Conservation (phyloP, 108 stramenopile species). For the Cyclotella atomus region DNA sequence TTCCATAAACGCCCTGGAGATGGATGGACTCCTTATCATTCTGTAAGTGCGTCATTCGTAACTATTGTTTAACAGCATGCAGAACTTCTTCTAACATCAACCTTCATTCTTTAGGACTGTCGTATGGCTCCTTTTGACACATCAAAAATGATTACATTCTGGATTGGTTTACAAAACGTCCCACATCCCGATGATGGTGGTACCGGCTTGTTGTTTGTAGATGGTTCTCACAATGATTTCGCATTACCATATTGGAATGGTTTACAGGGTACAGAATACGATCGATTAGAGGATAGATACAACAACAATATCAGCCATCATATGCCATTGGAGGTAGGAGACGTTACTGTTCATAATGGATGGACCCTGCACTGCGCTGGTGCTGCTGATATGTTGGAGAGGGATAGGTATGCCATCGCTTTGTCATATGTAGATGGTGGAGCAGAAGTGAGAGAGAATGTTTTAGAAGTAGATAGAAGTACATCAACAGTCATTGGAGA, state of each 20-base stretch:
- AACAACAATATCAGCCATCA: conserved; percentile 52
- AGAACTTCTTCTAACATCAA: background rate
- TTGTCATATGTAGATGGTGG: conserved; percentile 80
- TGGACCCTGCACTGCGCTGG: conserved; percentile 89
- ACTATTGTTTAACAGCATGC: background rate
- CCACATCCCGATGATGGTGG: conserved; percentile 56
- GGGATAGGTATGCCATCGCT: conserved; percentile 78
- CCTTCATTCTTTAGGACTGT: conserved; percentile 48
- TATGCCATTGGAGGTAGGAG: conserved; percentile 78
- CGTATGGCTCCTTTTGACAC: conserved; percentile 92
- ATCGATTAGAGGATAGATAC: conserved; percentile 68
- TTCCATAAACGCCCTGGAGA: conserved; percentile 81
- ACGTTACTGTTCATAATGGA: conserved; percentile 82
- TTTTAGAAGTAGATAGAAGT: background rate
- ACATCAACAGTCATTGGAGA: conserved; percentile 52
- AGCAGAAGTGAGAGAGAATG: conserved; percentile 76
- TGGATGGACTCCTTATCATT: conserved; percentile 89
- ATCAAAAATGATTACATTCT: conserved; percentile 83
- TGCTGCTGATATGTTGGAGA: conserved; percentile 34
- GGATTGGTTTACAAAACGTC: conserved; percentile 80
- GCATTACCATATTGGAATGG: conserved; percentile 89
- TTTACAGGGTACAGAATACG: conserved; percentile 53
- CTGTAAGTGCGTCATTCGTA: conserved; percentile 1
- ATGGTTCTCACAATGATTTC: conserved; percentile 79
- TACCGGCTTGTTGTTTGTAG: conserved; percentile 73